Evolutionary conservation across 768 basidiomycete genomes (phyloP).

Genomic region (Udeniomyces megalosporus): DNA sequence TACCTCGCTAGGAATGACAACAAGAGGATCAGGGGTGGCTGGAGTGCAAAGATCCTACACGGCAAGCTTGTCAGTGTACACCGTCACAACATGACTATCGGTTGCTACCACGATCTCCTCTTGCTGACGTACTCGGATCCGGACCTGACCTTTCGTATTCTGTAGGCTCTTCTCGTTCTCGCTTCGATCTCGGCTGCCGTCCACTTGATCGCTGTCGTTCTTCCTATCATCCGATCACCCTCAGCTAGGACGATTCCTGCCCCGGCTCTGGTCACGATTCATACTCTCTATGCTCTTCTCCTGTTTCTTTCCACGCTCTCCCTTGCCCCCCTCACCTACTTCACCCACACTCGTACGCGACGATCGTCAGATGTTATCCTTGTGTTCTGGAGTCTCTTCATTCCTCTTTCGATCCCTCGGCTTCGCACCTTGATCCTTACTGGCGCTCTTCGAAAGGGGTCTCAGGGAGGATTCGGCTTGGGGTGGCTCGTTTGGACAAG

Average conservation of each 20-base stretch:
- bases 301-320: slow-evolving; percentile 28
- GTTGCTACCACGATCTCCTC: no score
- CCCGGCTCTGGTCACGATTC: slow-evolving; percentile 33
- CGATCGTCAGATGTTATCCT: slow-evolving; percentile 56
- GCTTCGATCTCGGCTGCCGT: slow-evolving; percentile 24
- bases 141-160: neutral
- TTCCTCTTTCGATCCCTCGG: slow-evolving; percentile 39
- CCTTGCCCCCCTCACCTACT: slow-evolving; percentile 38
- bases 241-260: slow-evolving; percentile 29
- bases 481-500: slow-evolving; percentile 23
- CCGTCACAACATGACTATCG: neutral
- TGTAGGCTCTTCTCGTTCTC: slow-evolving; percentile 16
- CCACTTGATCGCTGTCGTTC: slow-evolving; percentile 36
- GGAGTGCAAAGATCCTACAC: slow-evolving; percentile 37
- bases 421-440: slow-evolving; percentile 39
- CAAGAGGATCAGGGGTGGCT: slow-evolving; percentile 35
- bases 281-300: slow-evolving; percentile 43
- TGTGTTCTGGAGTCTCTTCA: slow-evolving; percentile 65
- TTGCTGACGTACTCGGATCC: no score
- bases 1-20: slow-evolving; percentile 30
- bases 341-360: slow-evolving; percentile 55
- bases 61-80: slow-evolving; percentile 48
- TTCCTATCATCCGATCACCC: slow-evolving; percentile 26
- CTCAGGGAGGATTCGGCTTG: neutral
- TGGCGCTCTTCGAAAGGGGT: slow-evolving; percentile 8